These are phyloP conservation scores for Melastoma candidum DNA, from an alignment of 441 rosid species.

Conservation along the genomic window DNA sequence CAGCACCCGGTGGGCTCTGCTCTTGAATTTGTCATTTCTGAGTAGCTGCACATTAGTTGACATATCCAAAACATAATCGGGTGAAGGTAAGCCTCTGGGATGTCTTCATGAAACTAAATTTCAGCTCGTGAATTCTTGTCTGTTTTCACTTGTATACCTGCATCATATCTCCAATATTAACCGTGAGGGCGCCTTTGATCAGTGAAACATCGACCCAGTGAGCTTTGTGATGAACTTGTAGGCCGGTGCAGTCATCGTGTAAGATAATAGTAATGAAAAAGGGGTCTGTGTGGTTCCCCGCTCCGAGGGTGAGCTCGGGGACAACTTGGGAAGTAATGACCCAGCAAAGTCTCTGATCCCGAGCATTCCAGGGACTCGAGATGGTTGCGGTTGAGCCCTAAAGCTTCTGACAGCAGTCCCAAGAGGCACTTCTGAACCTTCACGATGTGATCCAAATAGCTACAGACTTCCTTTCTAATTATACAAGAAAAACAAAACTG, in stretches of 20 bases:
- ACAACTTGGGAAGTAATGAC: constrained; percentile 50
- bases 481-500: background rate
- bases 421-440: constrained; percentile 22
- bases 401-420: constrained; percentile 36
- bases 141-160: constrained; percentile 23
- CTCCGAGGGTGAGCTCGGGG: constrained; percentile 36
- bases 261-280: constrained; percentile 12
- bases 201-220: constrained; percentile 15
- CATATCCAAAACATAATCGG: no score
- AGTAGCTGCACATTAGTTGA: no score
- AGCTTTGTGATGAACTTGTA: constrained; percentile 12
- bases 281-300: constrained; percentile 8
- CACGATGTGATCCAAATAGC: constrained; percentile 28
- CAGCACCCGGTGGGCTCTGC: no score
- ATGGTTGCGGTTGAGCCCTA: constrained; percentile 30
- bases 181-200: constrained; percentile 19
- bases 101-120: no score
- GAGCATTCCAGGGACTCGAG: constrained; percentile 33
- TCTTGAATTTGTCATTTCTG: no score
- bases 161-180: constrained; percentile 51
- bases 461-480: constrained; percentile 30
- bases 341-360: constrained; percentile 34
- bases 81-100: no score
- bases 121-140: no score
- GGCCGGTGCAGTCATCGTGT: constrained; percentile 15